Evolutionary conservation across 306 rosid genomes (phyloP).

Genomic region (Gillenia trifoliata): DNA sequence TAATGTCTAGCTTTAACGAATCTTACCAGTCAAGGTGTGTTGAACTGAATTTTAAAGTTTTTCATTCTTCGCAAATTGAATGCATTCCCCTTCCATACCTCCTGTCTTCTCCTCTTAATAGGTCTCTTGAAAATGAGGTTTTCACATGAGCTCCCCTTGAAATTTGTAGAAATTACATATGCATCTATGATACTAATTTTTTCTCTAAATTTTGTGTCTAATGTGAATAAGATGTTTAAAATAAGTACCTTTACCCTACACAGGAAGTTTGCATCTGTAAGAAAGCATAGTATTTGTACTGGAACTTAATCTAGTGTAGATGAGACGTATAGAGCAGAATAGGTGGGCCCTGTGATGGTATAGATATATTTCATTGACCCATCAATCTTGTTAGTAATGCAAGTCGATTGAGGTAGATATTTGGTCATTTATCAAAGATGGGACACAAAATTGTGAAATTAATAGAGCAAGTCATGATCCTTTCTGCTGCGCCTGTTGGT

Average conservation of each 20-base stretch:
- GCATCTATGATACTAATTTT: neutral
- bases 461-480: neutral
- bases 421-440: neutral
- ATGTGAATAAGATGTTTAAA: neutral
- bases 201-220: neutral
- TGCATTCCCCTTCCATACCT: neutral
- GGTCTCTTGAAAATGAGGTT: neutral
- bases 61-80: conserved; percentile 9
- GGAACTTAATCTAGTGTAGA: neutral
- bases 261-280: neutral
- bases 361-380: neutral
- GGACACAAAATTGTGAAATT: neutral
- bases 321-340: neutral
- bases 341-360: neutral
- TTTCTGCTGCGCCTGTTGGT: no score
- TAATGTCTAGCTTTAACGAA: conserved; percentile 96
- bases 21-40: conserved; percentile 93
- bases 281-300: neutral
- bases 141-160: neutral
- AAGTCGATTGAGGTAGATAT: neutral
- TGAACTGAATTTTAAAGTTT: conserved; percentile 15
- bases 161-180: neutral
- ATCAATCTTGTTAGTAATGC: neutral
- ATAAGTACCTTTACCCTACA: neutral
- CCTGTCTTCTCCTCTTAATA: neutral